Percentiles rank a stretch among this genome's conserved stretches.
phyloP scores from a whole-genome alignment of 352 stramenopile species.

The Globisporangium takayamanum region DNA sequence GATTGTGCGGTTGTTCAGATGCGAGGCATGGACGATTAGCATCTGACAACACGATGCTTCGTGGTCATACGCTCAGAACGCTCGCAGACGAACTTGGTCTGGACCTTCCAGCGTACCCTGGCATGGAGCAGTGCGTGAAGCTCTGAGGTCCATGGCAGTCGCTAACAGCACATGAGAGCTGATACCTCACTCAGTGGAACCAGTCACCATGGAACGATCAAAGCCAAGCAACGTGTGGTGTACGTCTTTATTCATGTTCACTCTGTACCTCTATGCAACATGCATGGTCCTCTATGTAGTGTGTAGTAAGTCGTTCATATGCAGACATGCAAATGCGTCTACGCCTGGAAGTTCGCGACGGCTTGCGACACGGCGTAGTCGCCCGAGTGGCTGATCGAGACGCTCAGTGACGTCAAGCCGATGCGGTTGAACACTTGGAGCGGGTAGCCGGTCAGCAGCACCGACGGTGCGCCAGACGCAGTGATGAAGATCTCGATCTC shows the following conservation, averaged over 20 bases:
- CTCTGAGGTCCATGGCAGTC: slow-evolving; percentile 10
- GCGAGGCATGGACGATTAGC: background rate
- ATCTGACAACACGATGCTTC: background rate
- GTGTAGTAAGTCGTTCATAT: background rate
- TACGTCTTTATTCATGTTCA: background rate
- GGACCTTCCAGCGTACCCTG: slow-evolving; percentile 52
- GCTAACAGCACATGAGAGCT: background rate
- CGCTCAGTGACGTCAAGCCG: slow-evolving; percentile 61
- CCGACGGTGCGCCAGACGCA: slow-evolving; percentile 65
- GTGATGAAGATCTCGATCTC: slow-evolving; percentile 87
- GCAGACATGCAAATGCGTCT: slow-evolving; percentile 4
- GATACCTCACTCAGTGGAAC: too few relatives aligned
- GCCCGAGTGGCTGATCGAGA: slow-evolving; percentile 88
- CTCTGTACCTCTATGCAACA: background rate
- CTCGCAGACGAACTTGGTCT: slow-evolving; percentile 58
- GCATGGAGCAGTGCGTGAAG: slow-evolving; percentile 58
- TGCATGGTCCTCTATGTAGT: background rate
- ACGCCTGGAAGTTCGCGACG: slow-evolving; percentile 56
- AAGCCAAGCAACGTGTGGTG: background rate
- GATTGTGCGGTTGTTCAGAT: background rate
- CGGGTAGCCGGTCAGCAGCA: slow-evolving; percentile 68
- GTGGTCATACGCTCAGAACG: slow-evolving; percentile 17
- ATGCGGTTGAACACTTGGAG: slow-evolving; percentile 76
- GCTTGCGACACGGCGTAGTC: slow-evolving; percentile 85
- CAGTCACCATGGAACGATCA: too few relatives aligned